Base-by-base conservation (phyloP, 306 rosid species). In the Corylus avellana region DNA sequence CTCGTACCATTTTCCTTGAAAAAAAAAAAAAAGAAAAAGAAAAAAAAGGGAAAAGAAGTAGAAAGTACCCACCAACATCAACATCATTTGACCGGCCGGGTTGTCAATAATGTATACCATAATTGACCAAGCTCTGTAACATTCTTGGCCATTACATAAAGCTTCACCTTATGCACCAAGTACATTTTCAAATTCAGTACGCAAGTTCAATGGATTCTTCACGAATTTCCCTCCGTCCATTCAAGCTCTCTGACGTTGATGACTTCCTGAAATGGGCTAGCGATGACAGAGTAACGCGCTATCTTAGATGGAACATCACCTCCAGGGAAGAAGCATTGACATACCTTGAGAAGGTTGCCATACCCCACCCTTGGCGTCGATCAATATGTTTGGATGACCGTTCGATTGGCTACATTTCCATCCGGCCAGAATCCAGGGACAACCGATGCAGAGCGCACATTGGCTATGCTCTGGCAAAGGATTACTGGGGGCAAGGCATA, bases 401-500 rank as follows among this genome's bases (percentile, higher is more conserved):
- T 1, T 57, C 79, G 63, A 59, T 85, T 13, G 84, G 50, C 13
- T 47, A 9, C 50, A 11, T 47, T 47, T 47, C 50, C 1, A 8
- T 47, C 42, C 42, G 50, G 50, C 50, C 2, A 11, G 50, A 47
- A 11, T 47, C 50, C 0, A 13, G 75, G 1, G 85, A 84, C 17
- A 47, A 82, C 75, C 63, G 4, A n/a, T 86, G 88, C 74, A 58
- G 86, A 73, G 90, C 87, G 5, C 86, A 80, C 46, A 57, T 87
- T 18, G 85, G 91, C 58, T 87, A 79, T 49, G 94, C 83, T 5
- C 74, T 87, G 80, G 86, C 73, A 14, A 84, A 47, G 7, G 86
- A 80, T 44, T 66, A 86, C 37, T 86, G 93, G 91, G 92, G 97
- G 4, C 66, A 75, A 77, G 91, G 92, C 1, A 85, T 89, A 25